Evolutionary conservation across 176 grass and related monocot genomes (phyloP).

Genomic region (Avena sativa): DNA sequence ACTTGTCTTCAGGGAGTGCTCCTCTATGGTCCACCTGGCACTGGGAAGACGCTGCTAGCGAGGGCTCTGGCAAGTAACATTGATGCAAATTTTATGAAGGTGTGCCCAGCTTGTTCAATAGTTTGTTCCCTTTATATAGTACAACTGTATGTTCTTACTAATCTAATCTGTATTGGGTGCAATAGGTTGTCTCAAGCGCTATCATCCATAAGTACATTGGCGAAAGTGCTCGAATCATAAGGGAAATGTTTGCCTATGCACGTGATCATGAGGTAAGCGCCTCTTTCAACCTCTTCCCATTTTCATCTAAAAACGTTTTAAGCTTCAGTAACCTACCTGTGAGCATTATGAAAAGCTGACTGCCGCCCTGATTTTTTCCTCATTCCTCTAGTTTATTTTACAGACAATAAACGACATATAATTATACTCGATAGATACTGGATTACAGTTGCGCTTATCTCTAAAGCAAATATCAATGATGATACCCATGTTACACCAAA

Average conservation of each 20-base stretch:
- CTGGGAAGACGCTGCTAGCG: conserved; percentile 26
- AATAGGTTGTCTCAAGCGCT: conserved; percentile 32
- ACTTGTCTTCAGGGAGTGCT: conserved; percentile 58
- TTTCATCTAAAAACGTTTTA: neutral
- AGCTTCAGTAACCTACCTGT: neutral
- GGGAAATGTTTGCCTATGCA: conserved; percentile 32
- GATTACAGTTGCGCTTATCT: neutral
- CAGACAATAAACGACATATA: neutral
- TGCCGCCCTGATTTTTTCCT: neutral
- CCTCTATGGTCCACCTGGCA: conserved; percentile 59
- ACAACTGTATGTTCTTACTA: neutral
- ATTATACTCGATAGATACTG: neutral
- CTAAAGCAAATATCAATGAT: neutral
- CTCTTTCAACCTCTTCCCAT: neutral
- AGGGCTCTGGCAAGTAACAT: conserved; percentile 24
- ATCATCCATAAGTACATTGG: conserved; percentile 19
- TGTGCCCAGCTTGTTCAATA: neutral
- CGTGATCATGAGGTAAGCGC: conserved; percentile 3
- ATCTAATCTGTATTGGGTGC: neutral
- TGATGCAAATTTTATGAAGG: conserved; percentile 26
- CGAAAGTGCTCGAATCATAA: neutral
- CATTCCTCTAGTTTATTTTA: neutral
- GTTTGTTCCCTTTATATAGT: neutral
- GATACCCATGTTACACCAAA: neutral
- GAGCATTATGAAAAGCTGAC: neutral